Conservation (phyloP, 2,329 filamentous ascomycete species). For the Trichoderma sp. region DNA sequence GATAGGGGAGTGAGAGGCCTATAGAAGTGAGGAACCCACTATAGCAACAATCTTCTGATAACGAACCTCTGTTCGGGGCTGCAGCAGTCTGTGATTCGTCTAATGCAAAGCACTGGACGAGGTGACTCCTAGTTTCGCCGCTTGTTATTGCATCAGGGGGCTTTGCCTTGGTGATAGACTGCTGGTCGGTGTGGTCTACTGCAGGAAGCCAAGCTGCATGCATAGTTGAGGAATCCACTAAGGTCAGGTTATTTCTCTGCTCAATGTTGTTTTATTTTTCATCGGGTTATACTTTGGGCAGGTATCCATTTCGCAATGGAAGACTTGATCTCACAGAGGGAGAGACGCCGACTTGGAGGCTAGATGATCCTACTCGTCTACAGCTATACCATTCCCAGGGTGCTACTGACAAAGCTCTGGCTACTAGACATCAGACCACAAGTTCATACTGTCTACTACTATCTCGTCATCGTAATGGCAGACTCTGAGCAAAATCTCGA, state of each 20-base stretch:
- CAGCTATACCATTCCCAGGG: too few species aligned
- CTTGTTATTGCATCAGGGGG: neutral
- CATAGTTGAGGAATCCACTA: neutral
- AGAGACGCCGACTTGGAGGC: neutral
- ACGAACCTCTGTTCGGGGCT: neutral
- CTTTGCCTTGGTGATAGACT: neutral
- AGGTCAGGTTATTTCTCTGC: neutral
- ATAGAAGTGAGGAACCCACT: neutral
- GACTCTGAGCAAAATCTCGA: too few species aligned
- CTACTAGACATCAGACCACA: too few species aligned
- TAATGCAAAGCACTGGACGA: neutral
- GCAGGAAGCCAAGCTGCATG: neutral
- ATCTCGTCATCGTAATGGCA: too few species aligned
- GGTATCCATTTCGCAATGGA: neutral
- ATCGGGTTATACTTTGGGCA: neutral
- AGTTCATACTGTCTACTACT: too few species aligned
- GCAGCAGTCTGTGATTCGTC: neutral
- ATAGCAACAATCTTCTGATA: neutral
- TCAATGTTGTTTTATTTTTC: neutral
- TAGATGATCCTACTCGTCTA: too few species aligned
- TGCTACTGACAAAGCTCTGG: too few species aligned
- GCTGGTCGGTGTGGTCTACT: neutral
- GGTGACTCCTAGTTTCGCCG: neutral
- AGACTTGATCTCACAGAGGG: neutral
- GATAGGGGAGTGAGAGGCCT: conserved; percentile 8